Evolutionary conservation across 2,329 filamentous ascomycete species (phyloP), one percentile per base, ranked within the genome.

Genomic region (Pyrenophora teres): DNA sequence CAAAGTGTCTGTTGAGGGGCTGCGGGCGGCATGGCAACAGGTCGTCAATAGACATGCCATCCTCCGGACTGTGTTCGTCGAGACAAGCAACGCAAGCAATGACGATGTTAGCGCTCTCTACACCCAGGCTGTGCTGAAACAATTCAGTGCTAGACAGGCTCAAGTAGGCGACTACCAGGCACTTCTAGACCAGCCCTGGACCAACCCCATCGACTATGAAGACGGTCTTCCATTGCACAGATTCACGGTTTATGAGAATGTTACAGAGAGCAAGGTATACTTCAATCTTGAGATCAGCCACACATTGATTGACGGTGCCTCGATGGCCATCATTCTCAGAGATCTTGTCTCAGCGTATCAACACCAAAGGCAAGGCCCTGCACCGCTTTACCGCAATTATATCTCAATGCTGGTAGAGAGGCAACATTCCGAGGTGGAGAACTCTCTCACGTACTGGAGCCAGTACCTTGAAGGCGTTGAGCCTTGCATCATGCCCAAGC

Each of bases 271-370:
- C 4, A 64, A 62, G 37, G 40, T 78, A 0, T 75, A 75, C 41
- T 76, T 73, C 46, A 73, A 74, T 19, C 63, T 80, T 16, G 77
- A 80, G 40, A 63, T 81, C 8, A 80, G 74, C 52, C 78, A 81
- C 52, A 75, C 74, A 15, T 71, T 77, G 13, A 77, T 77, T 67
- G 79, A 81, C 62, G 79, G 77, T 2, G 68, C 67, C 30, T 80
- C 78, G 0, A 75, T 79, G 45, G 73, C 74, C 1, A 72, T 79
- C 23, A 69, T 80, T 4, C 54, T 77, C 5, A 70, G 71, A 2
- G 77, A 80, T 42, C 48, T 79, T 18, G 65, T 65, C n/a, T 49
- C 69, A 4, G 76, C 76, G 3, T 80, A 80, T 44, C 25, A 42
- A 32, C 62, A 68, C 75, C 0, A 62, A 62, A 12, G 57, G 8